A percentile compares a stretch with the other conserved stretches of the same genome.
phyloP scores from a whole-genome alignment of 441 rosid species.

The Gossypium trilobum region DNA sequence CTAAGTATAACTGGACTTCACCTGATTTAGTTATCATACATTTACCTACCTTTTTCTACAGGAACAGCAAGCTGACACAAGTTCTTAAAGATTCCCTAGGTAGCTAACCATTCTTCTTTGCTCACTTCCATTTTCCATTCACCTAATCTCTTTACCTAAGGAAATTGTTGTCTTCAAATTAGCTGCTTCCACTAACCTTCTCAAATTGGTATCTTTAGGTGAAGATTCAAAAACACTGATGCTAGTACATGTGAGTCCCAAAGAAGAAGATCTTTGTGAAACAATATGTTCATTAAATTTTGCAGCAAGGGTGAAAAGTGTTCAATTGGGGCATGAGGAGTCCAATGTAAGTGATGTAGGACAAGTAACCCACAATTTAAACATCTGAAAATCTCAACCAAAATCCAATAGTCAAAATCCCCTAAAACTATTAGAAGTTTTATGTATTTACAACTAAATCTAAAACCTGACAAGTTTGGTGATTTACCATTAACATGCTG shows the following conservation, averaged over 20 bases:
- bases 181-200: not conserved
- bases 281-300: constrained; percentile 71
- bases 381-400: not conserved
- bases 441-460: not conserved
- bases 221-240: constrained; percentile 72
- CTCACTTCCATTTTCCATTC: not conserved
- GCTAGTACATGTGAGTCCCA: constrained; percentile 77
- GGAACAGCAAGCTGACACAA: constrained; percentile 84
- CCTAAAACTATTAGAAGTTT: not conserved
- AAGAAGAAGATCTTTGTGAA: constrained; percentile 74
- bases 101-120: constrained; percentile 22
- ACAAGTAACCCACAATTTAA: not conserved
- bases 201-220: constrained; percentile 32
- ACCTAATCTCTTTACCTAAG: not conserved
- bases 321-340: constrained; percentile 46
- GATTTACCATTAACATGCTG: not conserved
- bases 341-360: constrained; percentile 30
- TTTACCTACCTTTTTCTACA: constrained; percentile 28
- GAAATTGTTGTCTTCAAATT: not conserved
- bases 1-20: not conserved
- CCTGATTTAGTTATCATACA: not conserved
- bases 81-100: constrained; percentile 83
- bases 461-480: not conserved
- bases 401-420: not conserved
- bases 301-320: constrained; percentile 55